These are phyloP conservation scores for Penicillium frequentans DNA, from an alignment of 2,329 filamentous ascomycete species.

Conservation along the genomic window DNA sequence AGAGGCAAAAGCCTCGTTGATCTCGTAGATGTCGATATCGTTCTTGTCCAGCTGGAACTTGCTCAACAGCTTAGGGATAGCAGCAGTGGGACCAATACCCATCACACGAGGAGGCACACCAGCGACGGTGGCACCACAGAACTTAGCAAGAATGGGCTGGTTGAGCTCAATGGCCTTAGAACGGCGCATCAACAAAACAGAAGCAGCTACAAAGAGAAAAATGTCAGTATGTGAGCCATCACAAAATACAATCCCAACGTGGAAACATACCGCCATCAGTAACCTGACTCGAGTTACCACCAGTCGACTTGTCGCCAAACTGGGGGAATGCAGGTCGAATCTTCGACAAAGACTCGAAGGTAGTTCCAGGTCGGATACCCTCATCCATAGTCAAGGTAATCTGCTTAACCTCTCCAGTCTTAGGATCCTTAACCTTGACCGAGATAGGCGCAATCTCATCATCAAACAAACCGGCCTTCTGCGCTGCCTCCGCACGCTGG, in stretches of 20 bases:
- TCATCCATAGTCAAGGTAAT: conserved; percentile 84
- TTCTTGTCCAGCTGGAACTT: conserved; percentile 75
- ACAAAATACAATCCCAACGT: background rate
- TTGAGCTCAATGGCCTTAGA: conserved; percentile 82
- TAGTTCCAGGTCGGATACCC: conserved; percentile 87
- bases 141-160: conserved; percentile 92
- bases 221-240: background rate
- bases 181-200: conserved; percentile 90
- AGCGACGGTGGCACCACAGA: conserved; percentile 85
- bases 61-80: conserved; percentile 76
- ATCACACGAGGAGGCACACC: conserved; percentile 92
- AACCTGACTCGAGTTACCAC: conserved; percentile 91
- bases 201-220: conserved; percentile 61
- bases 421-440: conserved; percentile 78
- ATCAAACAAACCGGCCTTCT: conserved; percentile 87
- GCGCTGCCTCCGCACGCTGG: conserved; percentile 80
- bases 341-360: conserved; percentile 76
- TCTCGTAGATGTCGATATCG: conserved; percentile 85
- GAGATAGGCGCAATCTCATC: conserved; percentile 92
- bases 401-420: conserved; percentile 73
- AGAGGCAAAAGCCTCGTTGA: conserved; percentile 97
- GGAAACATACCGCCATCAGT: conserved; percentile 73
- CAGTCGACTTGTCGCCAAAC: conserved; percentile 82
- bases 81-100: conserved; percentile 70
- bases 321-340: conserved; percentile 87